Evolutionary conservation across 1,139 yeast genomes (phyloP), one percentile per base, ranked within the genome.

Genomic region (Suhomyces maxii): DNA sequence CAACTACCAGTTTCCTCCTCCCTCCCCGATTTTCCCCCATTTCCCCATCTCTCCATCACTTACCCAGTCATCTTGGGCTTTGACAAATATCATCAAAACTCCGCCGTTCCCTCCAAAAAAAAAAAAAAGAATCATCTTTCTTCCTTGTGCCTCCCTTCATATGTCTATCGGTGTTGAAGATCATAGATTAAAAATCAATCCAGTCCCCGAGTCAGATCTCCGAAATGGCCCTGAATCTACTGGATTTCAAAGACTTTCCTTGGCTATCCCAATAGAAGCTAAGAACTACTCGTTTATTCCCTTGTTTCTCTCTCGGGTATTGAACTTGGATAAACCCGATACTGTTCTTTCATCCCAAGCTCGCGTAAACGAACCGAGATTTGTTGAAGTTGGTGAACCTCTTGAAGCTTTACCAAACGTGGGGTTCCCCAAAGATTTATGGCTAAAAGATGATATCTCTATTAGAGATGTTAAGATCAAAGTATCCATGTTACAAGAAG

Each of bases 341-440:
- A 26, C 31, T 26, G 28, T 53, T 13, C 44, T 49, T 13, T 39
- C 48, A 13, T 32, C 40, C 28, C 33, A 42, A 28, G 42, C 44
- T 26, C 38, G 44, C 34, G 2, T 37, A 38, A 37, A 30, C 7
- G 26, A 25, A 11, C 25, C 8, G 3, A 14, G 10, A 34, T 18
- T 14, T 31, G 28, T 10, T 31, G 44, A 37, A 9, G 39, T 37
- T 14, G 6, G 37, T 26, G 30, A n/a, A 9, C 32, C 37, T 7
- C 42, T 49, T 7, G 76, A 71, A 41, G 55, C 71, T 11, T 51
- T 74, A 26, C 72, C 75, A 8, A 68, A 65, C 37, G 60, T 74
- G 2, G 57, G 58, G 2, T 57, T 74, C 12, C 77, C 79, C 1
- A 49, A 50, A n/a, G 77, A 73, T 48, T 50, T 72, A 25, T 75